Base-by-base conservation (phyloP, 306 rosid genomes). In the Quercus dentata region DNA sequence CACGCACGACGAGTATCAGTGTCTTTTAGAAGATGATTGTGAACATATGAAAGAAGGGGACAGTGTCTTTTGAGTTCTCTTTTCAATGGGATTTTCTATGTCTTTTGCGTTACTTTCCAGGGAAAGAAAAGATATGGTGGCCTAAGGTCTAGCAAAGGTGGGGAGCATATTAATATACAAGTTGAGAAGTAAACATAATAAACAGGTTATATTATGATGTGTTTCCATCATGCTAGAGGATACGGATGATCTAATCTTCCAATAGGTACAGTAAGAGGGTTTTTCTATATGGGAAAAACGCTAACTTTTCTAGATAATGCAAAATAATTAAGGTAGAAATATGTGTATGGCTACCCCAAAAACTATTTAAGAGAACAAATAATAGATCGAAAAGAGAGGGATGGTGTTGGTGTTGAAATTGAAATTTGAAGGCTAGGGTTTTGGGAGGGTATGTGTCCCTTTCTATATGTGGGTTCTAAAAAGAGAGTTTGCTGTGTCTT, bases 241-340 rank as follows among this genome's bases (percentile, higher is more conserved):
- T 59, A 56, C 64, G 74, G 86, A 76, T 82, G 84, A 82, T 82
- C 78, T 79, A 79, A 79, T 58, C 79, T 79, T 74, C 84, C 84
- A 86, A 76, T 73, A 79, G 20, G 61, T 69, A 73, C 73, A 81
- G 85, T 77, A 19, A 3, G 4, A 49, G 17, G 17, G 54, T 49
- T 10, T 13, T 56, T 27, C 20, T 23, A 44, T 46, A 49, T 76
- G 69, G 17, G 57, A 68, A 52, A 17, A 55, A 54, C 56, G 68
- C 69, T 38, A 20, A 52, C 77, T 77, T 67, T 57, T 25, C 38
- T 64, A 46, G 57, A 41, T 78, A 74, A 30, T 74, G 82, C 57
- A 55, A 62, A 30, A 49, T 49, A 12, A 49, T 30, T 33, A 25
- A 14, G 10, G 2, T 20, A 46, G 65, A 61, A 74, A 56, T 63